Conservation (phyloP, 2,329 filamentous ascomycete genomes). For the Zasmidium citrigriseum region DNA sequence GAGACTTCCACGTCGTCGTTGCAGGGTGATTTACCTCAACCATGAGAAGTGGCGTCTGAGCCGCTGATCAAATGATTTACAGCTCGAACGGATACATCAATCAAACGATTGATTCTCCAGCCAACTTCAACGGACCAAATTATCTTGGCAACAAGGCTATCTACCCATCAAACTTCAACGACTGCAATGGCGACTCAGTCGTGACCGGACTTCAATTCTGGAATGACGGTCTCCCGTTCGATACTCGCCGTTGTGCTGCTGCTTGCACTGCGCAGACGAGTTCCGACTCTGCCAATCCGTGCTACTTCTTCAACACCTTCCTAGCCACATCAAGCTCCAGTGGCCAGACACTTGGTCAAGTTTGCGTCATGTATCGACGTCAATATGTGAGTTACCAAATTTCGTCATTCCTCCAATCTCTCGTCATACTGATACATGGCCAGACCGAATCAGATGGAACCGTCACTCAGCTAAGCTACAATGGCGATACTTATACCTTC, state of each 20-base stretch:
- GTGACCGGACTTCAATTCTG: constrained; percentile 30
- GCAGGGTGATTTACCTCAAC: too few relatives aligned
- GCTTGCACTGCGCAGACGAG: constrained; percentile 7
- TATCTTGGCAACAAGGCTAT: constrained; percentile 28
- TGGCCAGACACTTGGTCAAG: constrained; percentile 18
- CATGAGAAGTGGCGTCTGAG: too few relatives aligned
- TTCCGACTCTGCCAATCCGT: not conserved
- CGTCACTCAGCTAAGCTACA: not conserved
- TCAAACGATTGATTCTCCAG: not conserved
- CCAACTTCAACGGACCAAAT: constrained; percentile 18
- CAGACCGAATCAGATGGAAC: constrained; percentile 8
- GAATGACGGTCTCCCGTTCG: constrained; percentile 31
- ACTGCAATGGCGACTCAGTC: constrained; percentile 27
- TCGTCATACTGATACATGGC: too few relatives aligned
- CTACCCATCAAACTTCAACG: constrained; percentile 27
- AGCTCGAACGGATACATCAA: constrained; percentile 4
- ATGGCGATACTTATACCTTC: constrained; percentile 4
- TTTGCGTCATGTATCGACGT: constrained; percentile 25
- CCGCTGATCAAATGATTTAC: not conserved
- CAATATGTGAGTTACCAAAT: constrained; percentile 12
- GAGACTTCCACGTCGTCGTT: constrained; percentile 16
- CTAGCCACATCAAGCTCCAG: constrained; percentile 17
- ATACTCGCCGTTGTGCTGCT: constrained; percentile 30
- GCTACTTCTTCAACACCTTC: constrained; percentile 26
- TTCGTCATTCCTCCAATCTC: not conserved